These are phyloP conservation scores for Talaromyces islandicus DNA, from an alignment of 2,329 filamentous ascomycete species.

Conservation along the genomic window DNA sequence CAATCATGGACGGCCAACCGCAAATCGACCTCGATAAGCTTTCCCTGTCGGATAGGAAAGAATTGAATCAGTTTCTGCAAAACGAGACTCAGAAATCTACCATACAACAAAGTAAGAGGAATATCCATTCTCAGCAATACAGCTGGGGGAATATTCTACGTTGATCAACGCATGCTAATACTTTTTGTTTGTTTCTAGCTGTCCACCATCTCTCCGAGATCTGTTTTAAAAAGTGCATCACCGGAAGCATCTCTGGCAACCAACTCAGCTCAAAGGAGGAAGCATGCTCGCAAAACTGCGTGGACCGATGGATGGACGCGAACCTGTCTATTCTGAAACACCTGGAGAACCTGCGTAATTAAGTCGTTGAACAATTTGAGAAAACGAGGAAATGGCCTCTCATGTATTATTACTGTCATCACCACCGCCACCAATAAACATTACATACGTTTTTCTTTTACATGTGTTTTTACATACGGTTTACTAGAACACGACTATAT, in stretches of 20 bases:
- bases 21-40: conserved; percentile 65
- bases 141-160: background rate
- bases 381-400: background rate
- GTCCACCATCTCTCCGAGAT: conserved; percentile 65
- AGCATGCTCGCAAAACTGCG: conserved; percentile 82
- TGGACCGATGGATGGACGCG: conserved; percentile 87
- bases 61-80: conserved; percentile 78
- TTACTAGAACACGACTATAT: conserved; percentile 15
- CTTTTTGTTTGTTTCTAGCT: conserved; percentile 35
- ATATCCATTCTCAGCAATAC: too few species aligned
- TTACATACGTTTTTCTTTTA: background rate
- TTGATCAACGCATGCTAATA: background rate
- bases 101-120: conserved; percentile 45
- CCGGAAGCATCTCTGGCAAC: conserved; percentile 62
- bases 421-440: background rate
- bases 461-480: background rate
- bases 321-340: conserved; percentile 81
- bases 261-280: conserved; percentile 74
- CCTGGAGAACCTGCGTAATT: conserved; percentile 58
- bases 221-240: conserved; percentile 94
- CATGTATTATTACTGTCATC: background rate
- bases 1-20: conserved; percentile 31
- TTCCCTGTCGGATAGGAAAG: conserved; percentile 73
- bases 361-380: background rate
- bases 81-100: conserved; percentile 77